Conservation (phyloP, 768 basidiomycete species). For the Pulveroboletus frians region DNA sequence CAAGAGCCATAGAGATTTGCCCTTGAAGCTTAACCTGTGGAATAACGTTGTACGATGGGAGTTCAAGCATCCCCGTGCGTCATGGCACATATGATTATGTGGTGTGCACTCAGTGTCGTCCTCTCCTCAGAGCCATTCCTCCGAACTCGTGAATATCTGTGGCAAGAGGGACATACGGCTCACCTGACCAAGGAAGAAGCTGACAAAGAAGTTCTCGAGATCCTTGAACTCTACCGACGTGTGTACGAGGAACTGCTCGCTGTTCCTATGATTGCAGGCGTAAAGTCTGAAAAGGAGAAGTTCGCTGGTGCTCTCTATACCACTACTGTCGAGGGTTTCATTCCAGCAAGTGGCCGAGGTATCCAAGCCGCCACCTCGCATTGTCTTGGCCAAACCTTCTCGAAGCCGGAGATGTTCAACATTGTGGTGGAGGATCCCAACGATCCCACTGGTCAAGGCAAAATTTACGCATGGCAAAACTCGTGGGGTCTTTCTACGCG, state of each 20-base stretch:
- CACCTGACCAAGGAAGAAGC: conserved; percentile 86
- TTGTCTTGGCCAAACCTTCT: conserved; percentile 98
- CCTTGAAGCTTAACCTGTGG: conserved; percentile 97
- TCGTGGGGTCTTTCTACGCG: conserved; percentile 98
- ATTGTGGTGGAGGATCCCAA: conserved; percentile 94
- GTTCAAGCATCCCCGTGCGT: conserved; percentile 94
- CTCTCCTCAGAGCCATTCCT: conserved; percentile 84
- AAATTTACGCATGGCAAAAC: conserved; percentile 93
- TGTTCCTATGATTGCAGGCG: conserved; percentile 92
- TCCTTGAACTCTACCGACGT: conserved; percentile 91
- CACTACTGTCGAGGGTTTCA: conserved; percentile 96
- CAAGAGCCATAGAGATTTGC: conserved; percentile 93
- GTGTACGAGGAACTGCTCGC: conserved; percentile 97
- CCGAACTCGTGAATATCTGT: conserved; percentile 98
- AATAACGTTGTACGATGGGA: conserved; percentile 99
- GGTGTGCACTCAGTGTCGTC: not conserved
- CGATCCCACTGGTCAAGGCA: conserved; percentile 58
- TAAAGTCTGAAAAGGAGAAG: conserved; percentile 99
- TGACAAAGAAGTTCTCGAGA: conserved; percentile 85
- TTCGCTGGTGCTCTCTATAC: conserved; percentile 98
- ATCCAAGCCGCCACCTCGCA: conserved; percentile 99
- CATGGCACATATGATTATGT: conserved; percentile 3
- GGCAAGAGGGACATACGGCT: conserved; percentile 99
- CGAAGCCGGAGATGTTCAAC: conserved; percentile 93
- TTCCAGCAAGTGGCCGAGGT: conserved; percentile 93